Conservation (phyloP, 2,329 filamentous ascomycete species). For the Monosporascus sp. region DNA sequence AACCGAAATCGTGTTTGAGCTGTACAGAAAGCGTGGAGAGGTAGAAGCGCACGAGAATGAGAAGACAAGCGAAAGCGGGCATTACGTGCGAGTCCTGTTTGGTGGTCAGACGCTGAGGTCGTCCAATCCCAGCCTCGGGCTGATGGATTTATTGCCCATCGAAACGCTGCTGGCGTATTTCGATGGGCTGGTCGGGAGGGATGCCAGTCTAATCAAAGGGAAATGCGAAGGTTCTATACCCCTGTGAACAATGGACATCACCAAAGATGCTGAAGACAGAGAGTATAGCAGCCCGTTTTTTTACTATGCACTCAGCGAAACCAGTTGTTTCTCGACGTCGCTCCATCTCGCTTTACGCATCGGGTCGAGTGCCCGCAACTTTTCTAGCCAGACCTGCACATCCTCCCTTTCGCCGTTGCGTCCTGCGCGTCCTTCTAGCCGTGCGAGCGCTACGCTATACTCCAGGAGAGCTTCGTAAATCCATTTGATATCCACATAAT, state of each 20-base stretch:
- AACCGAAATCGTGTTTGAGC: conserved; percentile 70
- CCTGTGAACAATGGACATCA: no score
- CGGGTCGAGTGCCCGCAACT: conserved; percentile 64
- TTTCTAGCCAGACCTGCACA: conserved; percentile 52
- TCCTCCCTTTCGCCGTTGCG: conserved; percentile 37
- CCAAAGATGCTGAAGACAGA: no score
- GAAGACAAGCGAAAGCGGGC: conserved; percentile 18
- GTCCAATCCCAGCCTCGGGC: conserved; percentile 62
- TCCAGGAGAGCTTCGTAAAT: conserved; percentile 83
- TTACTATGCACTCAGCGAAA: neutral
- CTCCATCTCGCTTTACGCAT: conserved; percentile 68
- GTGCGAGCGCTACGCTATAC: conserved; percentile 57
- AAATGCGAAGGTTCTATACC: conserved; percentile 20
- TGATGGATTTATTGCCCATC: conserved; percentile 65
- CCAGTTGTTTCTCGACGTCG: conserved; percentile 49
- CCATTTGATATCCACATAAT: conserved; percentile 60
- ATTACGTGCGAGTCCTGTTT: conserved; percentile 65
- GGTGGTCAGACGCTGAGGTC: conserved; percentile 62
- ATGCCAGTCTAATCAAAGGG: conserved; percentile 38
- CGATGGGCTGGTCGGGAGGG: conserved; percentile 60
- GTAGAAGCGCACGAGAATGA: conserved; percentile 6
- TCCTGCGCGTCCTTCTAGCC: conserved; percentile 39
- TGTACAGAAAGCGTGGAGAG: conserved; percentile 47
- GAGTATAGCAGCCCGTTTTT: neutral
- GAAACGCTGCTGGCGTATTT: conserved; percentile 63